Evolutionary conservation across 2,329 filamentous ascomycete genomes (phyloP).

Genomic region (Venturia carpophila): DNA sequence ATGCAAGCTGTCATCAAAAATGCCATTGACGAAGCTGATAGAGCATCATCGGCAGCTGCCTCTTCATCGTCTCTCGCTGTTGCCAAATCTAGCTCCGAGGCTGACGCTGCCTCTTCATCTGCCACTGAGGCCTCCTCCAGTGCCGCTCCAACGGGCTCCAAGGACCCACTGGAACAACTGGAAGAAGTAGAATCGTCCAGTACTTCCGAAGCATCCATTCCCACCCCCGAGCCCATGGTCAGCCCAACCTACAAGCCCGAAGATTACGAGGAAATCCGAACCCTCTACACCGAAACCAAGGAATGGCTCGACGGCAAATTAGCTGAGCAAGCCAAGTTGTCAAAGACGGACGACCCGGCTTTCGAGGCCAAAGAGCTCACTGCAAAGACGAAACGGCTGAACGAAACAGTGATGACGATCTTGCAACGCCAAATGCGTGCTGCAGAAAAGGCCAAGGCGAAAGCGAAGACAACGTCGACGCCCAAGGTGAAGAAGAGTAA

Average conservation of each 20-base stretch:
- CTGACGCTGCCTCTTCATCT: conserved; percentile 12
- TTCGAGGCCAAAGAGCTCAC: conserved; percentile 65
- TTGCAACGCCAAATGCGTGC: conserved; percentile 59
- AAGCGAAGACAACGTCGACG: conserved; percentile 28
- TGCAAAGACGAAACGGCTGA: conserved; percentile 60
- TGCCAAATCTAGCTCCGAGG: conserved; percentile 36
- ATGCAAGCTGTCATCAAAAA: conserved; percentile 68
- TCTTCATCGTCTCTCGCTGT: conserved; percentile 22
- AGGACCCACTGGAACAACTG: conserved; percentile 57
- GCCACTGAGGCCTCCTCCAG: conserved; percentile 2
- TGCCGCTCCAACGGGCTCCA: conserved; percentile 32
- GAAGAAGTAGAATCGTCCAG: conserved; percentile 59
- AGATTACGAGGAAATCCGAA: conserved; percentile 60
- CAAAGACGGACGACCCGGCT: conserved; percentile 63
- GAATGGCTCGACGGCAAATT: conserved; percentile 71
- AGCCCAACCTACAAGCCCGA: conserved; percentile 59
- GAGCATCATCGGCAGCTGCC: conserved; percentile 23
- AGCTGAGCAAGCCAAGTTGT: conserved; percentile 61
- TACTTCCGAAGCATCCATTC: conserved; percentile 34
- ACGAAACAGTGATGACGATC: conserved; percentile 61
- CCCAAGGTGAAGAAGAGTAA: conserved; percentile 22
- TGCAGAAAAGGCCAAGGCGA: conserved; percentile 36
- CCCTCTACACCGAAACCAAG: conserved; percentile 53
- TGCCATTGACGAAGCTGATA: conserved; percentile 42
- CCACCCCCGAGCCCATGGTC: conserved; percentile 43